Conservation (phyloP, 768 basidiomycete species). For the Lyophyllum shimeji region DNA sequence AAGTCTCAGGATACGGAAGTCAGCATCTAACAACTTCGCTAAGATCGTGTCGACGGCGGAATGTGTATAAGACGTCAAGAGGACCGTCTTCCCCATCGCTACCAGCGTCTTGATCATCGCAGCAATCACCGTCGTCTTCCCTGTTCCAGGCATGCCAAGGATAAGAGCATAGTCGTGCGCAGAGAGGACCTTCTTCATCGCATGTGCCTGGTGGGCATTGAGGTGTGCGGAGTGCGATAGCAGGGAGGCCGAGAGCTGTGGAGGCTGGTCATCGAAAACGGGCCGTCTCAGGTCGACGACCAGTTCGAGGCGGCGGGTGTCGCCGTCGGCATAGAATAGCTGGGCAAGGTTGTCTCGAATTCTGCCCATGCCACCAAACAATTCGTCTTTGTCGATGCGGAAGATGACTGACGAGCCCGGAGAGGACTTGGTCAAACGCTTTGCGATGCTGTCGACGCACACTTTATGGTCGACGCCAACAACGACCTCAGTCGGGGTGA, state of each 20-base stretch:
- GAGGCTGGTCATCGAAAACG: constrained; percentile 43
- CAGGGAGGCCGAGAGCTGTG: constrained; percentile 21
- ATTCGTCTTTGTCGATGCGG: constrained; percentile 93
- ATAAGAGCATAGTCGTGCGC: constrained; percentile 91
- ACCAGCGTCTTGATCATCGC: constrained; percentile 83
- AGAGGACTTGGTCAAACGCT: constrained; percentile 28
- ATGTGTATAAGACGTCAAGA: constrained; percentile 94
- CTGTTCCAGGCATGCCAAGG: constrained; percentile 97
- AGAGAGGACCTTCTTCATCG: constrained; percentile 70
- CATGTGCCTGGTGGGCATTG: constrained; percentile 71
- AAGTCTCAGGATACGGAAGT: constrained; percentile 77
- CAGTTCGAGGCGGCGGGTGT: constrained; percentile 62
- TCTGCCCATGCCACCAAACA: constrained; percentile 81
- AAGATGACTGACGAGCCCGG: constrained; percentile 44
- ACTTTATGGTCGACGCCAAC: constrained; percentile 84
- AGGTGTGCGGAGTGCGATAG: constrained; percentile 39
- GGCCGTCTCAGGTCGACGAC: constrained; percentile 83
- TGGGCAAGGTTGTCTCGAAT: constrained; percentile 90
- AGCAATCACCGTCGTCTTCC: constrained; percentile 94
- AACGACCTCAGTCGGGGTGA: constrained; percentile 61
- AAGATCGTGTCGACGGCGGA: constrained; percentile 98
- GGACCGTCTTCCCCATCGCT: constrained; percentile 77
- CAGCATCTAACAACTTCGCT: constrained; percentile 66
- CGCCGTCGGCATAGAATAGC: constrained; percentile 80
- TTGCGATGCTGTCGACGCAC: constrained; percentile 46